Evolutionary conservation across 1,284 basidiomycete species (phyloP).

Genomic region (Malassezia obtusa): DNA sequence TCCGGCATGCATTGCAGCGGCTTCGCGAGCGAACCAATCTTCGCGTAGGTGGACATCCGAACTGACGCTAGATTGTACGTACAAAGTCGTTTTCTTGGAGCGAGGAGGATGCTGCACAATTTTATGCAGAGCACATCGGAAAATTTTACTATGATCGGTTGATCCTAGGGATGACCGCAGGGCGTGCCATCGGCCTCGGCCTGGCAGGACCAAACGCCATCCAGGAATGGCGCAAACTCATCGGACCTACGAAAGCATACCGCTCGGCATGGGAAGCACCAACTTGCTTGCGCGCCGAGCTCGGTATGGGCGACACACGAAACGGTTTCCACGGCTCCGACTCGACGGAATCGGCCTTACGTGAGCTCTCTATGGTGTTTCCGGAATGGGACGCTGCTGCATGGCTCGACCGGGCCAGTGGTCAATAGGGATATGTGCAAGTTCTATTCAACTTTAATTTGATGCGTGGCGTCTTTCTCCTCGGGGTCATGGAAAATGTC

Average conservation of each 20-base stretch:
- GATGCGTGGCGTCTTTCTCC: slow-evolving; percentile 26
- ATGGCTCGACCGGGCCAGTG: slow-evolving; percentile 1
- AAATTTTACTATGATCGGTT: slow-evolving; percentile 45
- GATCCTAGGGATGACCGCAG: slow-evolving; percentile 37
- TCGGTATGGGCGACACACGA: slow-evolving; percentile 40
- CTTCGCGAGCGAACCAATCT: not conserved
- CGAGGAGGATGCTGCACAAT: slow-evolving; percentile 30
- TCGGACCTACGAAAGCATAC: slow-evolving; percentile 45
- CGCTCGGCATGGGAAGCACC: slow-evolving; percentile 30
- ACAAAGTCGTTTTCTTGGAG: slow-evolving; percentile 32
- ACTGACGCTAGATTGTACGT: slow-evolving; percentile 23
- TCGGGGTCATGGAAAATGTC: slow-evolving; percentile 34
- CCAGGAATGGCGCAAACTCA: slow-evolving; percentile 27
- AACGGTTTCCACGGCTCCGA: slow-evolving; percentile 43
- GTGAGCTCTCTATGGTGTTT: slow-evolving; percentile 7
- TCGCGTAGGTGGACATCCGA: not conserved
- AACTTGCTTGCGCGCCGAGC: slow-evolving; percentile 23
- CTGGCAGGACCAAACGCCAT: slow-evolving; percentile 36
- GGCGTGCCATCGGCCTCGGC: slow-evolving; percentile 35
- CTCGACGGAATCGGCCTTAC: slow-evolving; percentile 5
- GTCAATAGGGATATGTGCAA: not conserved
- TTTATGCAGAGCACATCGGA: slow-evolving; percentile 42
- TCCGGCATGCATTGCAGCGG: not conserved
- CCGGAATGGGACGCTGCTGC: slow-evolving; percentile 8
- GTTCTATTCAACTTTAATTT: slow-evolving; percentile 30